A percentile compares a stretch with the other conserved stretches of the same genome.
These are phyloP conservation scores for Coemansia furcata DNA, from an alignment of 192 early-diverging fungal genomes.

Conservation along the genomic window DNA sequence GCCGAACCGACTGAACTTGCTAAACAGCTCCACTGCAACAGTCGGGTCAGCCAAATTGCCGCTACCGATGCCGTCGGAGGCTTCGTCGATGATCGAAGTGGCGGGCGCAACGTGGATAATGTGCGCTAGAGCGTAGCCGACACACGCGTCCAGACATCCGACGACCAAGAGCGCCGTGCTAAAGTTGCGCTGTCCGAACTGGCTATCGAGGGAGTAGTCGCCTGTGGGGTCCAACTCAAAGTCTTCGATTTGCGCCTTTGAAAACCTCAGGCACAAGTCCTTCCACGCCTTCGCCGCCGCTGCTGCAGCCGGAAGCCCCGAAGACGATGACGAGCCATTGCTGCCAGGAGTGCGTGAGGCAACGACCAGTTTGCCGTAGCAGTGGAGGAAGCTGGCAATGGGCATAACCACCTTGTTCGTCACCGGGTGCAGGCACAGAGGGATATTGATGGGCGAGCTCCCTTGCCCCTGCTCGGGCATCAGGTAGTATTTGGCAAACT, in stretches of 20 bases:
- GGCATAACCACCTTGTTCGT: constrained; percentile 30
- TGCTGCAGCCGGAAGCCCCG: neutral
- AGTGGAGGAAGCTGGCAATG: constrained; percentile 25
- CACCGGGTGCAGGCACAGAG: constrained; percentile 24
- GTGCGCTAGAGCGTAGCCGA: constrained; percentile 36
- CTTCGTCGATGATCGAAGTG: neutral
- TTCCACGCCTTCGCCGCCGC: constrained; percentile 3
- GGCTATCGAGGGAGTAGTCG: constrained; percentile 58
- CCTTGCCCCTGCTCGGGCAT: neutral
- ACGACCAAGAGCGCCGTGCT: constrained; percentile 53
- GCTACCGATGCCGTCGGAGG: neutral
- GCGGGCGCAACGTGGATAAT: neutral
- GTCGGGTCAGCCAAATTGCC: constrained; percentile 5
- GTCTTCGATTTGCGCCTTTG: constrained; percentile 61
- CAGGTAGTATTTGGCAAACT: constrained; percentile 52
- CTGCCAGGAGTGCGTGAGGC: neutral
- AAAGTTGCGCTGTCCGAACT: constrained; percentile 57
- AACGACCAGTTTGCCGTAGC: constrained; percentile 22
- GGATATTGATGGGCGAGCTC: constrained; percentile 34
- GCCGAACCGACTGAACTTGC: constrained; percentile 19
- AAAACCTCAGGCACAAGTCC: constrained; percentile 46
- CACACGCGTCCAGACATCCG: constrained; percentile 59
- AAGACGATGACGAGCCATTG: neutral
- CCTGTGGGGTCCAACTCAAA: constrained; percentile 64
- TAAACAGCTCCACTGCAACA: constrained; percentile 27